Evolutionary conservation across 2,329 filamentous ascomycete species (phyloP).

Genomic region (Mycosphaerella arachidis): DNA sequence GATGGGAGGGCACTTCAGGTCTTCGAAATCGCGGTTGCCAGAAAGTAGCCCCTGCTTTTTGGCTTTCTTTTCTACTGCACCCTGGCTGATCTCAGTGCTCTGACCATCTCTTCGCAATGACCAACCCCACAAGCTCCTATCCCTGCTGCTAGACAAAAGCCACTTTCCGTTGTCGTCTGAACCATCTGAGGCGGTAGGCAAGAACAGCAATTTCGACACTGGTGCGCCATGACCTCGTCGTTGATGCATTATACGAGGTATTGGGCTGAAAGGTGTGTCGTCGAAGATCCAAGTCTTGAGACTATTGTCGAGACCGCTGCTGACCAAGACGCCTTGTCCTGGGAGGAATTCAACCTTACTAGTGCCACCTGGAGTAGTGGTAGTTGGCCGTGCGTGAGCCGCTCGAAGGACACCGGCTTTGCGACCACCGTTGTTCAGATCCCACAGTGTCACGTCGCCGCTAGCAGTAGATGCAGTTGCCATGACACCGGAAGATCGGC

Average conservation of each 20-base stretch:
- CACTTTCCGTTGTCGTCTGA: conserved; percentile 87
- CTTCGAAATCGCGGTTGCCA: conserved; percentile 44
- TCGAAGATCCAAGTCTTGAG: conserved; percentile 97
- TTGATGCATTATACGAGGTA: conserved; percentile 78
- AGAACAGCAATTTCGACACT: conserved; percentile 74
- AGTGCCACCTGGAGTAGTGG: conserved; percentile 71
- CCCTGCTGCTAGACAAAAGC: conserved; percentile 83
- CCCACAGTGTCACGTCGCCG: conserved; percentile 94
- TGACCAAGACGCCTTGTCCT: conserved; percentile 84
- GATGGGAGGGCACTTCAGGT: conserved; percentile 83
- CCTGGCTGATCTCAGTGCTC: conserved; percentile 88
- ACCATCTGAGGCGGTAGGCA: conserved; percentile 85
- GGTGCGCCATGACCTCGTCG: conserved; percentile 86
- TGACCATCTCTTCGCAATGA: conserved; percentile 92
- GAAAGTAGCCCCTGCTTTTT: conserved; percentile 75
- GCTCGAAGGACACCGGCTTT: conserved; percentile 82
- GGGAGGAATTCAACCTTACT: conserved; percentile 84
- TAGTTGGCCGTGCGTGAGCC: conserved; percentile 73
- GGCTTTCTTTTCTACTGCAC: conserved; percentile 78
- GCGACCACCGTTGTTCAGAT: conserved; percentile 81
- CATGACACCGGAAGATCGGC: conserved; percentile 83
- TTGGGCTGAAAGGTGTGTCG: conserved; percentile 79
- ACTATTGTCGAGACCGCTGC: conserved; percentile 87
- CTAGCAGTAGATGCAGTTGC: conserved; percentile 74
- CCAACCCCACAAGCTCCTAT: conserved; percentile 93